Percentiles rank a stretch among this genome's conserved stretches.
Conservation (phyloP, 2,329 filamentous ascomycete genomes). For the Fusarium musae region DNA sequence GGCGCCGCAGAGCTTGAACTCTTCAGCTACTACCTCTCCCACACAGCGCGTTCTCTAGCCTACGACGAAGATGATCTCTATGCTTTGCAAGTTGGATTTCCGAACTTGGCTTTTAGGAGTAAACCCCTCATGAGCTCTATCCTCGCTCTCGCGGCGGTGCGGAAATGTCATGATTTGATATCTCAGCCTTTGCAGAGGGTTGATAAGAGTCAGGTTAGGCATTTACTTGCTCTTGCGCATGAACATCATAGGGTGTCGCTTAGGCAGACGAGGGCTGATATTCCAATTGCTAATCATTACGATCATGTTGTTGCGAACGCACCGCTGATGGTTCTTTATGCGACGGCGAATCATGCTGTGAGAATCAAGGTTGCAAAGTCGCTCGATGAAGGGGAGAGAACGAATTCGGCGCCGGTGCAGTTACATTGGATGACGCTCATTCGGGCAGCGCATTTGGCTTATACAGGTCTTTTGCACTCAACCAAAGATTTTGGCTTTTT, state of each 20-base stretch:
- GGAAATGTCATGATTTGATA: conserved; percentile 52
- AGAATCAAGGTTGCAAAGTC: conserved; percentile 49
- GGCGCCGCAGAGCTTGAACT: conserved; percentile 50
- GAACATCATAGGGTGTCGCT: conserved; percentile 53
- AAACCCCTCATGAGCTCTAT: conserved; percentile 55
- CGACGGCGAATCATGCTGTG: conserved; percentile 51
- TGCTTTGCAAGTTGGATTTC: conserved; percentile 54
- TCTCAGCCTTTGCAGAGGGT: background rate
- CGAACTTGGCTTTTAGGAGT: conserved; percentile 54
- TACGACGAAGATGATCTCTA: conserved; percentile 53
- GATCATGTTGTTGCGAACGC: conserved; percentile 44
- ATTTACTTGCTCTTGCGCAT: conserved; percentile 47
- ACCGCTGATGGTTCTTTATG: conserved; percentile 56
- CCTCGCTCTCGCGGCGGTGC: conserved; percentile 54
- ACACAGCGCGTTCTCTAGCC: conserved; percentile 52
- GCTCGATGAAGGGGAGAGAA: conserved; percentile 18
- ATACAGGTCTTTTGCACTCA: conserved; percentile 15
- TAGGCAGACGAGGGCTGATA: conserved; percentile 49
- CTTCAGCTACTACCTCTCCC: conserved; percentile 54
- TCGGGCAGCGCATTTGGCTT: conserved; percentile 34
- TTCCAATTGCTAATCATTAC: conserved; percentile 46
- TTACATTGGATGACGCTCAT: conserved; percentile 38
- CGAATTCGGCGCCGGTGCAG: background rate
- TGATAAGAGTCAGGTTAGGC: conserved; percentile 7
- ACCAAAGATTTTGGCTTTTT: background rate